Evolutionary conservation across 805 yeast species (phyloP).

Genomic region (Suhomyces faveliae): DNA sequence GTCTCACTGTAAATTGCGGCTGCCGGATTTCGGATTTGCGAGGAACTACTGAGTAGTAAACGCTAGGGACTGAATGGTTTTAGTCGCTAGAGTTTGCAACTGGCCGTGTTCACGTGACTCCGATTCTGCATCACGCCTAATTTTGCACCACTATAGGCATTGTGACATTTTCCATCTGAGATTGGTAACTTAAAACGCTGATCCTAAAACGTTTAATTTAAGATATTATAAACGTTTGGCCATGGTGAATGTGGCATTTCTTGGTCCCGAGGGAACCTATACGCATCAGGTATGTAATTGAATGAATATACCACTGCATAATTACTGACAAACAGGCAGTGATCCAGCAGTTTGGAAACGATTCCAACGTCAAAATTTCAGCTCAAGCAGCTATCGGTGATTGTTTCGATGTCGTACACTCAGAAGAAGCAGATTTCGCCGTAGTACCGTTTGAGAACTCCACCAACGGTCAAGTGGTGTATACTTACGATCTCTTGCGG

Average conservation of each 20-base stretch:
- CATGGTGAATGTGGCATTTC: conserved; percentile 57
- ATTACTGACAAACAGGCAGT: conserved; percentile 30
- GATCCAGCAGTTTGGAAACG: conserved; percentile 50
- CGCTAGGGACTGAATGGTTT: conserved; percentile 5
- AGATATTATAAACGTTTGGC: too few species aligned
- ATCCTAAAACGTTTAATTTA: background rate
- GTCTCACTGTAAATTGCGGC: conserved; percentile 2
- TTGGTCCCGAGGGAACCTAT: conserved; percentile 93
- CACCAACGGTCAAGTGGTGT: conserved; percentile 89
- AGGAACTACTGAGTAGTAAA: background rate
- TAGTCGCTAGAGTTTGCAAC: background rate
- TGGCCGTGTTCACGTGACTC: background rate
- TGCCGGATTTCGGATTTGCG: background rate
- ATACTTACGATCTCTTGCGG: conserved; percentile 78
- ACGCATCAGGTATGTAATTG: conserved; percentile 69
- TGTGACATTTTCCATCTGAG: too few species aligned
- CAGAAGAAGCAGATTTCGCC: conserved; percentile 55
- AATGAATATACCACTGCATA: background rate
- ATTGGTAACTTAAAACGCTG: too few species aligned
- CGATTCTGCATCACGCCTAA: too few species aligned
- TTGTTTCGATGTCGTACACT: conserved; percentile 59
- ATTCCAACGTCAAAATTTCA: conserved; percentile 22
- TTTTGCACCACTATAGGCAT: too few species aligned
- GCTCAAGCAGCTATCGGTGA: conserved; percentile 49
- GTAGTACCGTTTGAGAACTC: conserved; percentile 93